phyloP scores from a whole-genome alignment of 495 filamentous ascomycete genomes.

The Amniculicola lignicola region DNA sequence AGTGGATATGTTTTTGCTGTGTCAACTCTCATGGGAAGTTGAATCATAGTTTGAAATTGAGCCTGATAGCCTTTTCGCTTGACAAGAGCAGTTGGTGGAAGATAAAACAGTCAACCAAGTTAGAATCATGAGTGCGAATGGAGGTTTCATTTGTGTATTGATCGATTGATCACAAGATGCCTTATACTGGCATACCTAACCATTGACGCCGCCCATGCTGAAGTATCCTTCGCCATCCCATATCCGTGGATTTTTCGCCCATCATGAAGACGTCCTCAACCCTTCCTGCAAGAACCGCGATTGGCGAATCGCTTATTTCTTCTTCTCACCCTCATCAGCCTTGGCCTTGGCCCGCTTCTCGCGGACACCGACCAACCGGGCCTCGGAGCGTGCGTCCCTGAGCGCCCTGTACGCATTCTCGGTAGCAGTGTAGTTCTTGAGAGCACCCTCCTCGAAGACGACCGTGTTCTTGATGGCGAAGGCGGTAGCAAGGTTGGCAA shows the following conservation, averaged over 20 bases:
- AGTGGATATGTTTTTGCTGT: too few relatives aligned
- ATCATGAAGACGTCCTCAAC: background rate
- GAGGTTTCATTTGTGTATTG: slow-evolving; percentile 23
- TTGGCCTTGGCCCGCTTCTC: slow-evolving; percentile 94
- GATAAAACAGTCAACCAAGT: background rate
- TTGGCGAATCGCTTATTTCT: slow-evolving; percentile 67
- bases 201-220: slow-evolving; percentile 30
- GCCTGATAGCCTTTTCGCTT: too few relatives aligned
- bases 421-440: slow-evolving; percentile 68
- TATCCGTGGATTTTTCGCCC: slow-evolving; percentile 8
- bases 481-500: slow-evolving; percentile 52
- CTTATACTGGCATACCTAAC: slow-evolving; percentile 18
- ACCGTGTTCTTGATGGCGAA: slow-evolving; percentile 70
- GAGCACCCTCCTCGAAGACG: slow-evolving; percentile 72
- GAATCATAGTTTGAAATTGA: too few relatives aligned
- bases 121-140: slow-evolving; percentile 5
- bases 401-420: slow-evolving; percentile 83
- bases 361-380: slow-evolving; percentile 72
- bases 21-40: too few relatives aligned
- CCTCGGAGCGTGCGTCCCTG: slow-evolving; percentile 80
- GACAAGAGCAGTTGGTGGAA: background rate
- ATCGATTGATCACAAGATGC: slow-evolving; percentile 23
- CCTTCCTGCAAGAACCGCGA: too few relatives aligned
- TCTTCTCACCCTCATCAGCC: slow-evolving; percentile 80
- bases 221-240: slow-evolving; percentile 10